Evolutionary conservation across 78 protist species (phyloP).

Genomic region (Thecamonas trahens): DNA sequence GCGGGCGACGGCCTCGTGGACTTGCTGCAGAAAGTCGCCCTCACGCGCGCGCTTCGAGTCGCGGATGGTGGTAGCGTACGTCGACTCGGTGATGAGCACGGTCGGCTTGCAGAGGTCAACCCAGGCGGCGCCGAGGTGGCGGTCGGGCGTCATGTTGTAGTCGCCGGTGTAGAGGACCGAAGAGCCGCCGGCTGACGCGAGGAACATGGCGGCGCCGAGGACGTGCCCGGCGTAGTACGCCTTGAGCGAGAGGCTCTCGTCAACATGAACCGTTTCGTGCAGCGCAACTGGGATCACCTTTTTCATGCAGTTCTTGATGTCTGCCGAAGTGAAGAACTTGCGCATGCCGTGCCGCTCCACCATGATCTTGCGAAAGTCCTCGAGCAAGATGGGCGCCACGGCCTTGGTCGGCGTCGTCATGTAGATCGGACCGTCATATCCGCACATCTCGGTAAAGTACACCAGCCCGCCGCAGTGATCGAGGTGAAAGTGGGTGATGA

Average conservation of each 20-base stretch:
- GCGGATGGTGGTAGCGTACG: conserved; percentile 86
- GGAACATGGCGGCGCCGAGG: conserved; percentile 95
- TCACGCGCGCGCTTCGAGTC: conserved; percentile 86
- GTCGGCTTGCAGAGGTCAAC: conserved; percentile 69
- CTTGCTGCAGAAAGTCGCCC: conserved; percentile 78
- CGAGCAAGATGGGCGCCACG: conserved; percentile 84
- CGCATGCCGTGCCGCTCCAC: conserved; percentile 61
- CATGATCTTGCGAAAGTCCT: conserved; percentile 71
- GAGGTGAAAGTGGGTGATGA: conserved; percentile 86
- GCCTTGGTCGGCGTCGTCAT: conserved; percentile 96
- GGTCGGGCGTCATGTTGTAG: conserved; percentile 97
- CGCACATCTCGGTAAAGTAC: conserved; percentile 8
- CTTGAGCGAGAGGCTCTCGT: conserved; percentile 64
- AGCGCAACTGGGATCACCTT: conserved; percentile 66
- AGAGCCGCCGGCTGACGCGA: no score
- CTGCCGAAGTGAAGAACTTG: conserved; percentile 69
- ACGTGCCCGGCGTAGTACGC: conserved; percentile 96
- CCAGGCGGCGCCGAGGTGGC: conserved; percentile 70
- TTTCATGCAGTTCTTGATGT: conserved; percentile 77
- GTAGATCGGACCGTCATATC: conserved; percentile 87
- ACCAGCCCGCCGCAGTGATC: conserved; percentile 98
- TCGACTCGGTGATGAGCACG: conserved; percentile 92
- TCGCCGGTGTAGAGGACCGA: conserved; percentile 96
- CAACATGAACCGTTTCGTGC: conserved; percentile 73
- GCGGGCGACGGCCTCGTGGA: conserved; percentile 62